These are phyloP conservation scores for Beauveria asiatica DNA, from an alignment of 2,329 filamentous ascomycete genomes.

Conservation along the genomic window DNA sequence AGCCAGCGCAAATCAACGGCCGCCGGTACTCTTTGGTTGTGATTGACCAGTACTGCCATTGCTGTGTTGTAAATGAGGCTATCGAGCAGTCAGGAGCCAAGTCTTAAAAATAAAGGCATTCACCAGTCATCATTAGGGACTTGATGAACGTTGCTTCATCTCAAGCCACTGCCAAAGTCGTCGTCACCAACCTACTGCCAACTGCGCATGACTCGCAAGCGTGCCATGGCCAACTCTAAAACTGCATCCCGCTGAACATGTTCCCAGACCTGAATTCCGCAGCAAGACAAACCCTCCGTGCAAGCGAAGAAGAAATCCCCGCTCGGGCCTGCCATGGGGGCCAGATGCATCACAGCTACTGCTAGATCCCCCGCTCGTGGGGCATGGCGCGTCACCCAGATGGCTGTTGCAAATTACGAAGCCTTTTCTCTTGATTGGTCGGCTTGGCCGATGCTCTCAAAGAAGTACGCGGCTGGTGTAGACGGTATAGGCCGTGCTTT, in stretches of 20 bases:
- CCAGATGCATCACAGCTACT: neutral
- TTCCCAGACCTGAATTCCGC: neutral
- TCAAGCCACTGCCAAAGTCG: neutral
- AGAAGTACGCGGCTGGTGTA: neutral
- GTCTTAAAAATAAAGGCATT: too few relatives aligned
- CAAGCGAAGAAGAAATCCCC: neutral
- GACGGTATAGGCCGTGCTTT: neutral
- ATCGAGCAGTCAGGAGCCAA: too few relatives aligned
- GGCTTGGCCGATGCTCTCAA: neutral
- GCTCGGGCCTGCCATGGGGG: neutral
- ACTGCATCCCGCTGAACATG: neutral
- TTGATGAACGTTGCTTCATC: neutral
- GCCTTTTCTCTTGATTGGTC: neutral
- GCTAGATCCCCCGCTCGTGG: neutral
- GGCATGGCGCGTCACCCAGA: neutral
- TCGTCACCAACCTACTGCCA: neutral
- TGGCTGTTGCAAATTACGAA: neutral
- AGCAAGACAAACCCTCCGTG: neutral
- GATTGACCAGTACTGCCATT: neutral
- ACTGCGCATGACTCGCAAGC: neutral
- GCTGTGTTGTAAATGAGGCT: too few relatives aligned
- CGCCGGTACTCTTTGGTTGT: too few relatives aligned
- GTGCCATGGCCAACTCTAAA: neutral
- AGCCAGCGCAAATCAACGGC: neutral
- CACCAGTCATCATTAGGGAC: too few relatives aligned